phyloP scores from a whole-genome alignment of 2,329 filamentous ascomycete genomes.

The Cadophora sp. region DNA sequence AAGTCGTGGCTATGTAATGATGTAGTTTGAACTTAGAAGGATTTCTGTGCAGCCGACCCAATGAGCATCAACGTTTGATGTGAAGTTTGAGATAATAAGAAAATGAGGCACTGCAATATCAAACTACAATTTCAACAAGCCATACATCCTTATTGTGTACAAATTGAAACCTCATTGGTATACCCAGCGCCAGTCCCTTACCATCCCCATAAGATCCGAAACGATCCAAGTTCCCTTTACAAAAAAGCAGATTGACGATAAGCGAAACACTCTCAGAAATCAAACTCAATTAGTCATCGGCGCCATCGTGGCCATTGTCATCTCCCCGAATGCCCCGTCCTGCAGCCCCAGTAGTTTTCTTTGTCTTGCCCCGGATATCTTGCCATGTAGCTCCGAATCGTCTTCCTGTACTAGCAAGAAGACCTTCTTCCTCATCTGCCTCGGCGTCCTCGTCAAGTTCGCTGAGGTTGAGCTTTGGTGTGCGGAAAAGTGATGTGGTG shows the following conservation, averaged over 20 bases:
- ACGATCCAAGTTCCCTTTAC: slow-evolving; percentile 12
- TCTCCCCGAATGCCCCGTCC: slow-evolving; percentile 36
- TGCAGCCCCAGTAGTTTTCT: slow-evolving; percentile 30
- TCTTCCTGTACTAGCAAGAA: slow-evolving; percentile 82
- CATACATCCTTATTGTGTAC: slow-evolving; percentile 16
- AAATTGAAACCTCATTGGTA: slow-evolving; percentile 19
- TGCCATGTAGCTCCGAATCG: slow-evolving; percentile 89
- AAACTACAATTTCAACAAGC: slow-evolving; percentile 12
- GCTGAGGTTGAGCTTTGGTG: slow-evolving; percentile 77
- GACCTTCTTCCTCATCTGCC: slow-evolving; percentile 90
- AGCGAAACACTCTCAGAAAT: background rate
- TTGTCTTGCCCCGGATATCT: slow-evolving; percentile 68
- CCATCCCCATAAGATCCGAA: slow-evolving; percentile 4
- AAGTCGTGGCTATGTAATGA: slow-evolving; percentile 1
- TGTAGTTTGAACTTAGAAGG: background rate
- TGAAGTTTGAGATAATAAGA: background rate
- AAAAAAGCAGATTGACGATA: background rate
- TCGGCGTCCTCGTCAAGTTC: slow-evolving; percentile 89
- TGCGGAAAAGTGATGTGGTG: slow-evolving; percentile 77
- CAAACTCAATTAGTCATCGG: slow-evolving; percentile 25
- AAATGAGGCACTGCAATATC: background rate
- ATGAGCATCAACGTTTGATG: background rate
- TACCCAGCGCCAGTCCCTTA: slow-evolving; percentile 20
- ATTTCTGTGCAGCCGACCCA: background rate
- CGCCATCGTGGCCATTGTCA: slow-evolving; percentile 34